Base-by-base conservation (phyloP, 2,329 filamentous ascomycete genomes). In the Amauroascus verrucosus region DNA sequence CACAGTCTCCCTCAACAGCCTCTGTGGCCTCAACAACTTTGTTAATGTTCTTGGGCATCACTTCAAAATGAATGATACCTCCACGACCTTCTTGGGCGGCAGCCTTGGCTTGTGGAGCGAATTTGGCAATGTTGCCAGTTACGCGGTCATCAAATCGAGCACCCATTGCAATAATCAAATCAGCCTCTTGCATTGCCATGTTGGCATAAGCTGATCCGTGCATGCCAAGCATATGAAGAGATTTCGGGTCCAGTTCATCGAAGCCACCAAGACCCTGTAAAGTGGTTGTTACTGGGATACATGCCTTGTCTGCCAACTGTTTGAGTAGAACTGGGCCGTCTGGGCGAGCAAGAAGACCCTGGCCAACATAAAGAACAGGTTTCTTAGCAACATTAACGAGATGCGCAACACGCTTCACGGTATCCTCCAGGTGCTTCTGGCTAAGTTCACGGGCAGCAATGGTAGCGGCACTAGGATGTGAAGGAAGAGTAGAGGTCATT, bases 21-120 rank as follows among this genome's bases (percentile, higher is more conserved):
- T 96, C 89, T 40, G 87, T 96, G 6, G 91, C 90, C 73, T 97
- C 88, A 13, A 98, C 86, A 40, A 97, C 90, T 80, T 97, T 98
- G 82, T 97, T 97, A 75, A 97, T 97, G 77, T 98, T 97, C 83
- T 98, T 98, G 63, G 93, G 91, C 85, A 97, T 86, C 64, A 98
- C 91, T 69, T 97, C 91, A 65, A 97, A 97, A 72, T 98, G 91
- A 14, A 97, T 81, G 63, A 98, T 97, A 65, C 93, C 93, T 63
- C 93, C 93, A 58, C 89, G 86, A 51, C 83, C 83, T 73, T 95
- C 87, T 9, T 80, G 77, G 3, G 88, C 91, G 0, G 93, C 93
- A 13, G 82, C 81, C 73, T 86, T 93, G 43, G 93, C 93, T 50
- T 81, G 81, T 2, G 93, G 93, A 0, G 90, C 93, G 61, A 97